A percentile compares a stretch with the other conserved stretches of the same genome.
phyloP scores from a whole-genome alignment of 2,329 filamentous ascomycete genomes.

The Aspergillus aculeatus region DNA sequence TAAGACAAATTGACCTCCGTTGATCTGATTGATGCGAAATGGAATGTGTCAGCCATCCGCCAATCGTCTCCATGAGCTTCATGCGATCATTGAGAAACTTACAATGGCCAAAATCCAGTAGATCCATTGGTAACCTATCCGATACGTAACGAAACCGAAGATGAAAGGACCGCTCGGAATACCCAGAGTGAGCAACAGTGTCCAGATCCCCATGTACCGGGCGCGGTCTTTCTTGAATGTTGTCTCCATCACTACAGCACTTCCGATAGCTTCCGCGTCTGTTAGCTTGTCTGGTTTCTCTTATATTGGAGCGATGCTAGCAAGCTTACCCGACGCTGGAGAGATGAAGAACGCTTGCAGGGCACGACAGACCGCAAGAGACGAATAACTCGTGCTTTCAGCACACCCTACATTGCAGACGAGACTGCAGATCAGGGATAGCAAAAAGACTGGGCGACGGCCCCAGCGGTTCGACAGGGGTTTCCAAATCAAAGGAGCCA shows the following conservation, averaged over 20 bases:
- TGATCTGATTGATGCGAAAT: constrained; percentile 41
- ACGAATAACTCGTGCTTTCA: constrained; percentile 49
- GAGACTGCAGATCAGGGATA: constrained; percentile 52
- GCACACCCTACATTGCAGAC: constrained; percentile 57
- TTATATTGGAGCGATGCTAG: not conserved
- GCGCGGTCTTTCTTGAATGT: constrained; percentile 58
- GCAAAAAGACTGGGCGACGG: constrained; percentile 55
- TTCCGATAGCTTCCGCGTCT: constrained; percentile 49
- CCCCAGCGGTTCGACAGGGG: constrained; percentile 55
- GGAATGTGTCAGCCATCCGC: constrained; percentile 15
- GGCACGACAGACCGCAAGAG: constrained; percentile 53
- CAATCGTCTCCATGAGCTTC: not conserved
- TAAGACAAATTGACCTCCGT: constrained; percentile 56
- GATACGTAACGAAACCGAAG: constrained; percentile 49
- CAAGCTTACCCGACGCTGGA: constrained; percentile 43
- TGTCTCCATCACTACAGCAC: constrained; percentile 57
- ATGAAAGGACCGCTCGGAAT: constrained; percentile 44
- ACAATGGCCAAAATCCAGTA: constrained; percentile 60
- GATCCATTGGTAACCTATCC: constrained; percentile 59
- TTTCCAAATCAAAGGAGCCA: constrained; percentile 56
- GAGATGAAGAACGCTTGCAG: constrained; percentile 57
- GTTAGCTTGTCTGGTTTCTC: not conserved
- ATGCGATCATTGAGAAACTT: constrained; percentile 17
- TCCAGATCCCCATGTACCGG: constrained; percentile 59
- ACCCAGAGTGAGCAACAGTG: constrained; percentile 51